These are phyloP conservation scores for Euphorbia pulcherrima DNA, from an alignment of 345 rosid species.

Conservation along the genomic window DNA sequence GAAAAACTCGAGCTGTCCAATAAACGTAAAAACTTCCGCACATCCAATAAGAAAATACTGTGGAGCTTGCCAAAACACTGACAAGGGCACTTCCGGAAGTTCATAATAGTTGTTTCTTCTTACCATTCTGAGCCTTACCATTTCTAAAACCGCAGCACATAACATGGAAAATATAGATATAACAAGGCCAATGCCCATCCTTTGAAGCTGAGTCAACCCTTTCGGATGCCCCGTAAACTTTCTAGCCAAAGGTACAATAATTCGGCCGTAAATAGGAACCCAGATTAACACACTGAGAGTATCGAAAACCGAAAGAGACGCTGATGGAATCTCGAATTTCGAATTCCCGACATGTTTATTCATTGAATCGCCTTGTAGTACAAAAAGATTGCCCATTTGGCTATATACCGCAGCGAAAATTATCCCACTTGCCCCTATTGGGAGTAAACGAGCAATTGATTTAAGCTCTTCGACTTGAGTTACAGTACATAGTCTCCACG, in stretches of 20 bases:
- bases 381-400: constrained; percentile 38
- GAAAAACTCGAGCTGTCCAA: constrained; percentile 49
- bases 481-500: constrained; percentile 43
- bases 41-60: constrained; percentile 49
- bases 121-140: constrained; percentile 28
- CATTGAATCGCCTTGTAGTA: constrained; percentile 38
- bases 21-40: constrained; percentile 45
- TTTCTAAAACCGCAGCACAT: constrained; percentile 32
- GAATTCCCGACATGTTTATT: constrained; percentile 21
- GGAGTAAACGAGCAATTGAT: constrained; percentile 36
- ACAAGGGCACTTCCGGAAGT: constrained; percentile 23
- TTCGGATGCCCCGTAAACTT: constrained; percentile 27
- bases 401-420: constrained; percentile 33
- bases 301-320: constrained; percentile 36
- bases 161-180: constrained; percentile 39
- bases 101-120: constrained; percentile 29
- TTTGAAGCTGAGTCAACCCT: constrained; percentile 39
- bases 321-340: constrained; percentile 31
- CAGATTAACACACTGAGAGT: constrained; percentile 39
- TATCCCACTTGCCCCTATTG: constrained; percentile 38
- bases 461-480: constrained; percentile 50
- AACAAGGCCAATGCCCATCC: constrained; percentile 41
- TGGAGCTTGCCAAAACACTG: constrained; percentile 50
- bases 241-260: constrained; percentile 34
- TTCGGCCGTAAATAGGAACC: constrained; percentile 38